Evolutionary conservation across 805 yeast species (phyloP), one percentile per base, ranked within the genome.

Genomic region (Metschnikowia continentalis): DNA sequence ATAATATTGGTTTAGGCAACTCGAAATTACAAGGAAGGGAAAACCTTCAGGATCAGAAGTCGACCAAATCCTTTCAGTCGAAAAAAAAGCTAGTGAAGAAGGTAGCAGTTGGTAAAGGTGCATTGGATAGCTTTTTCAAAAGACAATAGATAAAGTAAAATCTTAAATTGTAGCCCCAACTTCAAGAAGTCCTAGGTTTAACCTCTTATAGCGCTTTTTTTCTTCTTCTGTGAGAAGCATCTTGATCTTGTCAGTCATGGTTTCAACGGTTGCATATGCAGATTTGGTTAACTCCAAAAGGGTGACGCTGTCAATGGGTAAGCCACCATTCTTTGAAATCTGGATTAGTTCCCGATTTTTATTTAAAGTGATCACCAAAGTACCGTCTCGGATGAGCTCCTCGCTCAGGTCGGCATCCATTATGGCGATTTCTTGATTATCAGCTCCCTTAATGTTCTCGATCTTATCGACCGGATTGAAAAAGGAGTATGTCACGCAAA

Each of bases 271-370:
- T 3, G 66, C 64, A 60, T 79, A 81, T 1, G 96, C 94, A 50
- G 77, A 72, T 51, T 79, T 79, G 32, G 87, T 78, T 64, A 94
- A 85, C 23, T 83, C 81, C 74, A 89, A 72, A 46, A 92, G 69
- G 23, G 78, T 71, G 35, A 77, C 62, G 0, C 94, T 89, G 61
- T 88, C 91, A 56, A 92, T 81, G 6, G 91, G 88, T 42, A 88
- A 71, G 0, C 96, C 97, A 46, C 98, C 99, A 32, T 90, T 88
- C 63, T 92, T 94, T 40, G 86, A 78, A 30, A 94, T 76, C 65
- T 94, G 99, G 45, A 96, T 91, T 6, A 94, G 74, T 61, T 94
- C 99, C 57, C 92, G 80, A 64, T 92, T 92, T 59, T 87, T 89
- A 66, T 94, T 94, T 51, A 91, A 69, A 0, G 99, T 90, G 32